These are phyloP conservation scores for Pyricularia sp. DNA, from an alignment of 2,329 filamentous ascomycete genomes.

Conservation along the genomic window DNA sequence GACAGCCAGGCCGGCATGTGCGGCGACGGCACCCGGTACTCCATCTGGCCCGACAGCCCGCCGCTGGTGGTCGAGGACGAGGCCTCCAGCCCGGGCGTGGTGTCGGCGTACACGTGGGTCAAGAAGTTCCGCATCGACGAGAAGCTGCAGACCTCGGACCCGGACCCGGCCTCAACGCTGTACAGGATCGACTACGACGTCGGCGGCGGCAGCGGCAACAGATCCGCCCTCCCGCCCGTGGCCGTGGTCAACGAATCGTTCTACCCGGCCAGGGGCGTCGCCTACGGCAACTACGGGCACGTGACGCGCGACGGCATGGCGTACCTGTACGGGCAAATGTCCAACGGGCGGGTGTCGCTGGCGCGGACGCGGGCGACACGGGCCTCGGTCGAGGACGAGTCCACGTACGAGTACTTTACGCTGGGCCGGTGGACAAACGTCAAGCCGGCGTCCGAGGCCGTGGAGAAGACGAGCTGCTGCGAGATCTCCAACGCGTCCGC, in stretches of 20 bases:
- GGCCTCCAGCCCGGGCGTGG: neutral
- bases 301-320: neutral
- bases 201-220: neutral
- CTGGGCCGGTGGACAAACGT: neutral
- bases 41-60: constrained; percentile 4
- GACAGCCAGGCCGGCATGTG: neutral
- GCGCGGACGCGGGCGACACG: neutral
- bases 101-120: constrained; percentile 1
- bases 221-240: neutral
- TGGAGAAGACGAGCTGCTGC: neutral
- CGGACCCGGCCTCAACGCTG: constrained; percentile 1
- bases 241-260: neutral
- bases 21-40: constrained; percentile 1
- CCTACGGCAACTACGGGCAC: constrained; percentile 5
- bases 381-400: neutral
- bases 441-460: neutral
- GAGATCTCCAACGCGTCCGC: constrained; percentile 3
- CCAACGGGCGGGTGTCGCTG: neutral
- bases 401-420: constrained; percentile 1
- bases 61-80: neutral
- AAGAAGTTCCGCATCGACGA: neutral
- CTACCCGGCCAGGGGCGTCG: neutral
- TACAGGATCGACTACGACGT: neutral
- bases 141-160: neutral
- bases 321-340: constrained; percentile 1